Conservation (phyloP, 2,329 filamentous ascomycete species). For the Coniochaeta prunicola region DNA sequence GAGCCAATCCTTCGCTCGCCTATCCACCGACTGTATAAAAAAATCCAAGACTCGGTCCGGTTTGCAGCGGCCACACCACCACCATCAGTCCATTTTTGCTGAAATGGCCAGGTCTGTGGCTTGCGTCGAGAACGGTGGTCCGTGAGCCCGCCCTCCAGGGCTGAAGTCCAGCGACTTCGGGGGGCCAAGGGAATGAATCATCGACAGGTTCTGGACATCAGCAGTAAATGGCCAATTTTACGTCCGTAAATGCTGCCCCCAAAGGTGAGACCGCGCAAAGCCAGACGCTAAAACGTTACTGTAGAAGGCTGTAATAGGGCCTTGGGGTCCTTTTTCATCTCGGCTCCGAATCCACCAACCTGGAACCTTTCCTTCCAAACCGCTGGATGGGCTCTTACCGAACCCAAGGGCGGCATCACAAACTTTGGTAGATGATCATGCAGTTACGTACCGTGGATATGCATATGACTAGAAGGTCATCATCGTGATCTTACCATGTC, state of each 20-base stretch:
- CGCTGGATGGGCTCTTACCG: background rate
- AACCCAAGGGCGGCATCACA: background rate
- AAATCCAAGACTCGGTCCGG: background rate
- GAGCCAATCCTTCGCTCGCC: background rate
- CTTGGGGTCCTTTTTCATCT: background rate
- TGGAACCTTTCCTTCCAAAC: background rate
- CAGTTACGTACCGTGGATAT: background rate
- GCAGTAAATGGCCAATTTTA: background rate
- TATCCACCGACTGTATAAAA: background rate
- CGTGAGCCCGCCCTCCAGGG: background rate
- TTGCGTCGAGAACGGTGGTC: background rate
- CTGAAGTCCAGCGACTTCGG: background rate
- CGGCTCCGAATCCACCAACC: background rate
- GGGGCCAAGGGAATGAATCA: background rate
- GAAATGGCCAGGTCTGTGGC: background rate
- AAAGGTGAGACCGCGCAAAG: background rate
- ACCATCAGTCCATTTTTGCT: background rate
- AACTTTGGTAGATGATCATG: background rate
- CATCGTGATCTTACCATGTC: background rate
- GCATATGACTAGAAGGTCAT: background rate
- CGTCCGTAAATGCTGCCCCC: background rate
- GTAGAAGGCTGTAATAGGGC: background rate
- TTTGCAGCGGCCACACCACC: background rate
- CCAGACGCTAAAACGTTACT: background rate
- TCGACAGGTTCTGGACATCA: background rate